A percentile compares a stretch with the other conserved stretches of the same genome.
Conservation (phyloP, 2,329 filamentous ascomycete species). For the Daldinia sp. region DNA sequence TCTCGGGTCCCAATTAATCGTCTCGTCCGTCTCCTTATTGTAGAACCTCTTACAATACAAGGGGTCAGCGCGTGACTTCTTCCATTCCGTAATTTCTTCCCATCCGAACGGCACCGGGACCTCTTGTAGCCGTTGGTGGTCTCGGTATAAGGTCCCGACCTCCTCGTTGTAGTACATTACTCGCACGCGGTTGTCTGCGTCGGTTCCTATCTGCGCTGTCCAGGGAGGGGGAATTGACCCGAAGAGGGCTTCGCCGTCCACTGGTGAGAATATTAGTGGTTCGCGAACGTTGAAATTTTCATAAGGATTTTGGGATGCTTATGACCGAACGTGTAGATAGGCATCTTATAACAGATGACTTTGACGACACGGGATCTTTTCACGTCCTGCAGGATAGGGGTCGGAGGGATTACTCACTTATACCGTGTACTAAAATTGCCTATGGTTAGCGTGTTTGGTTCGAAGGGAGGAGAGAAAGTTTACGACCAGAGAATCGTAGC, state of each 20-base stretch:
- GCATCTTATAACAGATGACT: too few relatives aligned
- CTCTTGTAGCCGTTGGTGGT: slow-evolving; percentile 33
- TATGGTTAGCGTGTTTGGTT: slow-evolving; percentile 1
- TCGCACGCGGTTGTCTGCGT: not conserved
- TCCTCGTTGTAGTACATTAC: slow-evolving; percentile 22
- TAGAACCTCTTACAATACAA: slow-evolving; percentile 27
- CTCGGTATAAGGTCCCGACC: not conserved
- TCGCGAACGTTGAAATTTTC: too few relatives aligned
- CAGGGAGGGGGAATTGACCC: slow-evolving; percentile 31
- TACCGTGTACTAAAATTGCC: slow-evolving; percentile 22
- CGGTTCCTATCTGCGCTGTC: not conserved
- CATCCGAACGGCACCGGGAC: slow-evolving; percentile 35
- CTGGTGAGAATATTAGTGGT: not conserved
- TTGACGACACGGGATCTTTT: not conserved
- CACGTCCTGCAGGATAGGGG: not conserved
- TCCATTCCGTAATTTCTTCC: slow-evolving; percentile 29
- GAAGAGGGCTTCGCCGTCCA: slow-evolving; percentile 41
- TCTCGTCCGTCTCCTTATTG: slow-evolving; percentile 32
- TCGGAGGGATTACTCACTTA: slow-evolving; percentile 17
- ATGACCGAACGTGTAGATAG: too few relatives aligned
- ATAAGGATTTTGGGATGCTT: too few relatives aligned
- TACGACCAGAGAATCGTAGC: not conserved
- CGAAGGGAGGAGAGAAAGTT: not conserved
- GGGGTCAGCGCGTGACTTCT: slow-evolving; percentile 33
- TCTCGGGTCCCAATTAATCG: slow-evolving; percentile 44